Evolutionary conservation across 139 green algal species (phyloP).

Genomic region (Dunaliella primolecta): DNA sequence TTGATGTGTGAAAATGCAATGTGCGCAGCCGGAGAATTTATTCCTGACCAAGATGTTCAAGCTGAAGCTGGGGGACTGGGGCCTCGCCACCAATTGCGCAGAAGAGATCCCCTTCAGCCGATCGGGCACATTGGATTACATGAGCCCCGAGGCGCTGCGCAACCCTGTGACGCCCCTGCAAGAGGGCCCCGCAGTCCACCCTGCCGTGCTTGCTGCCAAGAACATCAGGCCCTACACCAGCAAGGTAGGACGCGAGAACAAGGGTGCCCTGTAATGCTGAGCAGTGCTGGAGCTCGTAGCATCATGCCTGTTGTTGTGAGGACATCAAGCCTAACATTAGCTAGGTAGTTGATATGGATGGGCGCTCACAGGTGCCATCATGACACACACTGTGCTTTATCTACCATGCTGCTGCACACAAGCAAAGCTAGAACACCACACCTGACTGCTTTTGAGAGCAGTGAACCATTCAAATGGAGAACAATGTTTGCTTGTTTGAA

Average conservation of each 20-base stretch:
- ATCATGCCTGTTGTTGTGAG: no score
- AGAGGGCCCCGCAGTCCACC: slow-evolving; percentile 44
- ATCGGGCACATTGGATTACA: slow-evolving; percentile 68
- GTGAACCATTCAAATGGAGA: no score
- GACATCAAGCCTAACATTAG: background rate
- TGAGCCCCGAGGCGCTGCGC: slow-evolving; percentile 53
- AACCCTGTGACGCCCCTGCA: slow-evolving; percentile 59
- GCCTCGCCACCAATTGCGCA: slow-evolving; percentile 65
- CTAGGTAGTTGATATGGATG: background rate
- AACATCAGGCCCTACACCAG: slow-evolving; percentile 64
- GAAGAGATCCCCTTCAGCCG: slow-evolving; percentile 76
- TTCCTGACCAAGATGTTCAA: slow-evolving; percentile 58
- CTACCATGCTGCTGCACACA: no score
- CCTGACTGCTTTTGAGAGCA: no score
- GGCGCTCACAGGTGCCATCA: no score
- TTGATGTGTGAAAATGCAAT: no score
- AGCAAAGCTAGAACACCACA: no score
- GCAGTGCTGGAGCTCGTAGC: no score
- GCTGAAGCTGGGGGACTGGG: slow-evolving; percentile 75
- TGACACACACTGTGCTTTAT: no score
- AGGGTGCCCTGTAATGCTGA: background rate
- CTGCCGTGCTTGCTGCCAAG: slow-evolving; percentile 32
- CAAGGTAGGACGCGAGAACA: no score
- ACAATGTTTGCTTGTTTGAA: no score
- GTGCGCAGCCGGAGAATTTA: slow-evolving; percentile 76